A percentile compares a stretch with the other conserved stretches of the same genome.
phyloP scores from a whole-genome alignment of 345 rosid genomes.

The Salix udensis region DNA sequence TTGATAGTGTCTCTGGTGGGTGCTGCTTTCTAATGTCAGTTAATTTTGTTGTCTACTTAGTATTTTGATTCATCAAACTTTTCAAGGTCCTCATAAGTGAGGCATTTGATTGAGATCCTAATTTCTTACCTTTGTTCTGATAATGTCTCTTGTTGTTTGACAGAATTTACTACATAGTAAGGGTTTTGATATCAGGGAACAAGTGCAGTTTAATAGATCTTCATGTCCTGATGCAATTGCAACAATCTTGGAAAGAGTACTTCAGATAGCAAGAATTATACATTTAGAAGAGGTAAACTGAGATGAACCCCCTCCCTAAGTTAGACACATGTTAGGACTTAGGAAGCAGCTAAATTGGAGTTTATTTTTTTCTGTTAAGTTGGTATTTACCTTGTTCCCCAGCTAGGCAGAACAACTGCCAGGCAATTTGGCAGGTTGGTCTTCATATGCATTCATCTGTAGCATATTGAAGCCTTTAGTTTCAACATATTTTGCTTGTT shows the following conservation, averaged over 20 bases:
- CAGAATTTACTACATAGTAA: conserved; percentile 55
- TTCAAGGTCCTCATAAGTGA: not conserved
- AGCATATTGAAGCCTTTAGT: too few species aligned
- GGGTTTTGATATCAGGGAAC: conserved; percentile 50
- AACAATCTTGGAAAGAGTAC: conserved; percentile 41
- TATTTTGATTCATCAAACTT: not conserved
- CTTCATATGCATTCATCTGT: too few species aligned
- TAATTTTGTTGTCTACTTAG: not conserved
- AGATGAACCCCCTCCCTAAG: not conserved
- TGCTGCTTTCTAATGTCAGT: not conserved
- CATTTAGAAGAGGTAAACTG: conserved; percentile 64
- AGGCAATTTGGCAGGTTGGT: too few species aligned
- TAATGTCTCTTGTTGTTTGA: not conserved
- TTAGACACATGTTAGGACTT: not conserved
- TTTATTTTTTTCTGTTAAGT: not conserved
- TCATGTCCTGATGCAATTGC: conserved; percentile 34
- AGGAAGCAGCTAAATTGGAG: not conserved
- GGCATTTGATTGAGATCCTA: not conserved
- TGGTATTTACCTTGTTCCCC: too few species aligned
- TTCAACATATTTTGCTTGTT: too few species aligned
- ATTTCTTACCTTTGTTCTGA: not conserved
- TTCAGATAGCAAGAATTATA: conserved; percentile 58
- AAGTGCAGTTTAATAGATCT: conserved; percentile 31
- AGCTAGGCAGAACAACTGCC: too few species aligned
- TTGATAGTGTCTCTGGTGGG: not conserved